These are phyloP conservation scores for Cladorrhinum sp. DNA, from an alignment of 2,329 filamentous ascomycete species.

Conservation along the genomic window DNA sequence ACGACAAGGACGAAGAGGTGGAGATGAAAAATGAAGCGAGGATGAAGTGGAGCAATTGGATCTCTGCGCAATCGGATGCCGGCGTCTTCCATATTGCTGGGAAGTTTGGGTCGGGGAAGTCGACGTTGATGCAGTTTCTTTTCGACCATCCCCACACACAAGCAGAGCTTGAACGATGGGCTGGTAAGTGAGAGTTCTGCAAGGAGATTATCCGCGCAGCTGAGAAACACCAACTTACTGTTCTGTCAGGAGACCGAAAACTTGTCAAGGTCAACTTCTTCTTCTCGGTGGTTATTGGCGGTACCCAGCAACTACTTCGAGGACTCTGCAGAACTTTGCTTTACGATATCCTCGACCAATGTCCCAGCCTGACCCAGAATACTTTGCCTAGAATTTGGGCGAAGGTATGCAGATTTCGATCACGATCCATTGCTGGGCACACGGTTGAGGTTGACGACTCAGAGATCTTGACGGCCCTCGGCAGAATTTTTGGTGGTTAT, in stretches of 20 bases:
- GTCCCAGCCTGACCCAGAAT: neutral
- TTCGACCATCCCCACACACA: neutral
- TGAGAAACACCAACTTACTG: no score
- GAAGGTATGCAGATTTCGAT: no score
- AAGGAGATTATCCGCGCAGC: no score
- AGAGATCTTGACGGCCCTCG: neutral
- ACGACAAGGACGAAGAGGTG: neutral
- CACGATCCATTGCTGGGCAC: neutral
- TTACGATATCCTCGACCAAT: neutral
- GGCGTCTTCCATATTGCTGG: constrained; percentile 3
- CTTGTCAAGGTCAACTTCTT: neutral
- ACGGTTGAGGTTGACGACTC: neutral
- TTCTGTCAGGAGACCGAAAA: neutral
- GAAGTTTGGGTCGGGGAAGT: neutral
- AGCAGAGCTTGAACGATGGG: neutral
- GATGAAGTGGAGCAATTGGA: neutral
- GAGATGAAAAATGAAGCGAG: neutral
- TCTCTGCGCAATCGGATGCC: neutral
- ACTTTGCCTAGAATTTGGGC: no score
- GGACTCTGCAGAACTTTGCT: constrained; percentile 2
- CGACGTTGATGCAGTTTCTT: constrained; percentile 1
- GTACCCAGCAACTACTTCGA: neutral
- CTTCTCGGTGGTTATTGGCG: constrained; percentile 3
- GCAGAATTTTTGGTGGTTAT: neutral
- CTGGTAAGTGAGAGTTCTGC: neutral